These are phyloP conservation scores for Pseudogymnoascus sp. DNA, from an alignment of 2,329 filamentous ascomycete genomes.

Conservation along the genomic window DNA sequence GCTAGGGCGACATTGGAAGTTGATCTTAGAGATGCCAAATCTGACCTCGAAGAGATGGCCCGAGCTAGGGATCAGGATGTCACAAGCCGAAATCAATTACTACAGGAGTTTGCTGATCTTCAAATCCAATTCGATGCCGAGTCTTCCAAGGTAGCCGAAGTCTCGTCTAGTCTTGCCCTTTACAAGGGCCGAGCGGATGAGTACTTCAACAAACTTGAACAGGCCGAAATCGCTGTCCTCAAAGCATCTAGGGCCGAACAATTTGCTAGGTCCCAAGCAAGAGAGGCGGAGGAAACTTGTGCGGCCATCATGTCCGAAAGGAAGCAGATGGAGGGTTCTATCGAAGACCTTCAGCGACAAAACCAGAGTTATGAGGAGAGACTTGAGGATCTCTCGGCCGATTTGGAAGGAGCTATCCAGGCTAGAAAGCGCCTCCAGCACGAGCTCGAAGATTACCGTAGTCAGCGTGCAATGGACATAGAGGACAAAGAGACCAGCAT, in stretches of 20 bases:
- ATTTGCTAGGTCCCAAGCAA: conserved; percentile 82
- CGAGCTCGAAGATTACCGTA: conserved; percentile 94
- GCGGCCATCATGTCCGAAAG: conserved; percentile 86
- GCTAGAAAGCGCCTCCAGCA: conserved; percentile 92
- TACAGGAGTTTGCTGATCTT: conserved; percentile 87
- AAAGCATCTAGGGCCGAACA: conserved; percentile 89
- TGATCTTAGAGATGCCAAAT: conserved; percentile 74
- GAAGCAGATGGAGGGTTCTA: conserved; percentile 75
- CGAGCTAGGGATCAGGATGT: conserved; percentile 77
- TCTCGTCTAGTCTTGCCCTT: conserved; percentile 71
- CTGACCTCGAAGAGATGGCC: conserved; percentile 74
- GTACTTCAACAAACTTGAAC: conserved; percentile 94
- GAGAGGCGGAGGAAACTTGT: conserved; percentile 84
- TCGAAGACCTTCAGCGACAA: conserved; percentile 85
- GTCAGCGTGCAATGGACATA: conserved; percentile 87
- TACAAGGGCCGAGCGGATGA: conserved; percentile 93
- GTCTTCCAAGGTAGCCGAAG: conserved; percentile 73
- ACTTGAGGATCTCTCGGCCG: conserved; percentile 83
- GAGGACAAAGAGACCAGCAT: conserved; percentile 94
- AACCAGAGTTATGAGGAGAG: conserved; percentile 85
- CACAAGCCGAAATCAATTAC: conserved; percentile 75
- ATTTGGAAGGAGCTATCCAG: conserved; percentile 76
- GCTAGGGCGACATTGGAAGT: conserved; percentile 72
- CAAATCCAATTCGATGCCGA: conserved; percentile 90
- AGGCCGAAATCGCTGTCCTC: conserved; percentile 89